A percentile compares a stretch with the other conserved stretches of the same genome.
Evolutionary conservation across 192 early-diverging fungal species (phyloP).

Genomic region (Backusella parvicylindrica): DNA sequence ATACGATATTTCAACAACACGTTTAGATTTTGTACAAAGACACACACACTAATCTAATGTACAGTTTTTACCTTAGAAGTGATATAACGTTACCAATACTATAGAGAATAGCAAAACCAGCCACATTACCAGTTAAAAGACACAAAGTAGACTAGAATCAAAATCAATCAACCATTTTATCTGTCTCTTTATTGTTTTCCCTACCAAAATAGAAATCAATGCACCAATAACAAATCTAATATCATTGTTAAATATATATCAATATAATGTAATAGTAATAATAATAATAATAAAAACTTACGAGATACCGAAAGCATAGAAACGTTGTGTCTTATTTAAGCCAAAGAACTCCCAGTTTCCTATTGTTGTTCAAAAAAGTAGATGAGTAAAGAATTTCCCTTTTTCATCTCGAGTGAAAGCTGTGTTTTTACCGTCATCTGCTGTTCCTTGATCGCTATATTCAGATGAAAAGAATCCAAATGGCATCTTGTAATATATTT

Average conservation of each 20-base stretch:
- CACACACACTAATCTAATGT: not conserved
- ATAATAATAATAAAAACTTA: constrained; percentile 15
- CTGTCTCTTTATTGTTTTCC: not conserved
- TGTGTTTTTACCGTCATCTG: constrained; percentile 45
- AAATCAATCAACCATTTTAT: not conserved
- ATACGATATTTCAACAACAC: not conserved
- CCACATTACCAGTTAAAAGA: constrained; percentile 53
- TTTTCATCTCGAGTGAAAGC: not conserved
- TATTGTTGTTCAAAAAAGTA: not conserved
- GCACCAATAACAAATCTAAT: constrained; percentile 77
- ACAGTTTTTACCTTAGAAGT: constrained; percentile 51
- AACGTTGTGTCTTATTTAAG: constrained; percentile 63
- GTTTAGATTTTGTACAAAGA: too few relatives aligned
- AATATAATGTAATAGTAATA: too few relatives aligned
- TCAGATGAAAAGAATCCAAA: constrained; percentile 35
- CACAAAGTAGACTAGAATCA: constrained; percentile 53
- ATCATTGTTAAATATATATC: not conserved
- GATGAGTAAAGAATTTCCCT: not conserved
- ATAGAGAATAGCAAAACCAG: constrained; percentile 87
- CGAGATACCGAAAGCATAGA: constrained; percentile 77
- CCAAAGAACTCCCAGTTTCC: constrained; percentile 40
- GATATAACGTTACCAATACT: constrained; percentile 88
- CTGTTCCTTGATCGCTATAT: constrained; percentile 42
- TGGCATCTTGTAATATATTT: constrained; percentile 19
- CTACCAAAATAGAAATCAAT: constrained; percentile 73